Base-by-base conservation (phyloP, 208 protist genomes). In the Acanthamoeba culbertsoni region DNA sequence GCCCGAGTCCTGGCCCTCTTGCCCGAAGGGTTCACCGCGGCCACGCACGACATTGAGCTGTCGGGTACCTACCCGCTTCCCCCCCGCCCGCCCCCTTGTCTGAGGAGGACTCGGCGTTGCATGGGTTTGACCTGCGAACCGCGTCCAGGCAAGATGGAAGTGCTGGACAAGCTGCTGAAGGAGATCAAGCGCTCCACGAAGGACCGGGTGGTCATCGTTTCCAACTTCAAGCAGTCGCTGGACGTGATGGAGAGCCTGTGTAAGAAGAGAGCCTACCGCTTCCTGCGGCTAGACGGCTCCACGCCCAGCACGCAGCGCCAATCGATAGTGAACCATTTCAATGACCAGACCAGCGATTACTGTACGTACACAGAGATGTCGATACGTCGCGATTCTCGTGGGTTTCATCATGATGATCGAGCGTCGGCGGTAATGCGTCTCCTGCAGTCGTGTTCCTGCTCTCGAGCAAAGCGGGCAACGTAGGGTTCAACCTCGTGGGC, bases 401-500 rank as follows among this genome's bases (percentile, higher is more conserved):
- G n/a, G n/a, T n/a, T 40, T 84, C 62, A 14, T 71, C 31, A 28
- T 73, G 20, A 33, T 14, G 14, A 10, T 37, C 6, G 18, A 33
- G 14, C 31, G 5, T 45, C 37, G 35, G 31, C 16, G 33, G 37
- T 14, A 40, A 10, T 45, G 10, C 26, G 7, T 26, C 7, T 3
- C 10, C n/a, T 1, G 40, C 26, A 93, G 89, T 93, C 40, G 89
- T 93, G 20, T 93, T 93, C 63, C 33, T 93, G 26, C 63, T 93
- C 1, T 84, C 63, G 26, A 93, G 63, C 68, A 93, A 82, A 62
- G 89, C 89, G 20, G 99, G 99, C 92, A 99, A 99, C 51, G 97
- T 99, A 18, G 99, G 99, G 18, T 95, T 99, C 93, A 99, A 99
- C 93, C 97, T 99, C 77, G 99, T 99, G 91, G 98, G 99, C 53